phyloP scores from a whole-genome alignment of 768 basidiomycete species.

The Lactarius pseudohatsudake region DNA sequence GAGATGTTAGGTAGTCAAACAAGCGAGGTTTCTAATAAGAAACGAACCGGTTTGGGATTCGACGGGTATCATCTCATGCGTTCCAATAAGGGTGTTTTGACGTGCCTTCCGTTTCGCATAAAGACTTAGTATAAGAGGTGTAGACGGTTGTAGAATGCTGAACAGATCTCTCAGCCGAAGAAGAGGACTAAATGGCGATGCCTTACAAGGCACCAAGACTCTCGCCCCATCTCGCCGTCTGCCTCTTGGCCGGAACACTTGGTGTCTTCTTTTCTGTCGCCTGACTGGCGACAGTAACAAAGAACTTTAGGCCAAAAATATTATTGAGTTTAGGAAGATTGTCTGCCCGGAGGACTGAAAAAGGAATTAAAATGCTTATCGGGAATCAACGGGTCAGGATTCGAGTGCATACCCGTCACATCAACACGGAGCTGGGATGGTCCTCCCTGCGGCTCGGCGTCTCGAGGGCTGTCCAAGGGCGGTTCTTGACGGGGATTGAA shows the following conservation, averaged over 20 bases:
- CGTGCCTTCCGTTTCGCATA: not conserved
- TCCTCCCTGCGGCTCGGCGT: not conserved
- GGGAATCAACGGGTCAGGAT: not conserved
- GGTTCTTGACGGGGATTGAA: not conserved
- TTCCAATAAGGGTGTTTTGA: not conserved
- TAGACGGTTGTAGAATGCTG: not conserved
- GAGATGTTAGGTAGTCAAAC: not conserved
- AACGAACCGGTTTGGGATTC: not conserved
- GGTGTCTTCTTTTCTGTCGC: not conserved
- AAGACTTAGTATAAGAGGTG: not conserved
- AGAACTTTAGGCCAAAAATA: not conserved
- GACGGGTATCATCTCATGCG: not conserved
- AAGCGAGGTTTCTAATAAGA: not conserved
- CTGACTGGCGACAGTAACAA: not conserved
- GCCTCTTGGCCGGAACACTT: not conserved
- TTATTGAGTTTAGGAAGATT: not conserved
- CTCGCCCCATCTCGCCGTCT: not conserved
- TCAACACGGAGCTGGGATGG: not conserved
- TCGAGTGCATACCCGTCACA: not conserved
- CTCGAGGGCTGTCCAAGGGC: not conserved
- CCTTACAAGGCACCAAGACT: not conserved
- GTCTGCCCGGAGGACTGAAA: not conserved
- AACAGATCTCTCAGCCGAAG: not conserved
- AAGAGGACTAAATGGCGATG: not conserved
- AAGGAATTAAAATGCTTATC: not conserved